Percentiles rank a stretch among this genome's conserved stretches.
Conservation (phyloP, 2,329 filamentous ascomycete genomes). For the Claviceps cyperi region DNA sequence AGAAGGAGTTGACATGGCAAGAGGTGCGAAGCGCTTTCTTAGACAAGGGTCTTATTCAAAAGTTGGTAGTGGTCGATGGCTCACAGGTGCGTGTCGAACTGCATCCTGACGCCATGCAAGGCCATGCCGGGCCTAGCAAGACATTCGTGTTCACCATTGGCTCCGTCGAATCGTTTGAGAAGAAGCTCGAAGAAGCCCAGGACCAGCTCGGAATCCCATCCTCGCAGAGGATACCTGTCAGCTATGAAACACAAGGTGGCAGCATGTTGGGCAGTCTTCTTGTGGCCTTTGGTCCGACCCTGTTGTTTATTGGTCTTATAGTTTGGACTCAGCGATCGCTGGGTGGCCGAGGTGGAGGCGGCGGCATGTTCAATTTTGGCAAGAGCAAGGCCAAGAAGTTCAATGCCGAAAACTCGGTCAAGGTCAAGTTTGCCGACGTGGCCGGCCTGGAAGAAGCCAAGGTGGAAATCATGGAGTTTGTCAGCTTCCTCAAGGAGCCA, state of each 20-base stretch:
- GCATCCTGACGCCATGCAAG: conserved; percentile 53
- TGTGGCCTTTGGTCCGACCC: conserved; percentile 67
- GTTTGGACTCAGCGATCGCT: conserved; percentile 68
- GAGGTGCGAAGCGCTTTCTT: conserved; percentile 88
- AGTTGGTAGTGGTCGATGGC: conserved; percentile 66
- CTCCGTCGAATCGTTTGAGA: conserved; percentile 85
- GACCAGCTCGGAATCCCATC: conserved; percentile 72
- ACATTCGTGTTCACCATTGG: conserved; percentile 88
- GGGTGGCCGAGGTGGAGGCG: conserved; percentile 46
- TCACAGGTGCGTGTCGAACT: conserved; percentile 63
- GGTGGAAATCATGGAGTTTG: conserved; percentile 97
- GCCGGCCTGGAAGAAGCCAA: conserved; percentile 98
- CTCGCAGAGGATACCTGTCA: conserved; percentile 83
- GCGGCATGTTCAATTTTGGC: conserved; percentile 88
- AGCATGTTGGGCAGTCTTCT: conserved; percentile 61
- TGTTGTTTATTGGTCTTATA: conserved; percentile 72
- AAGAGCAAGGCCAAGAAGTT: conserved; percentile 94
- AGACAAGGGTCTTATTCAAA: conserved; percentile 91
- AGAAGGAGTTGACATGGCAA: conserved; percentile 87
- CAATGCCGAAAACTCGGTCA: conserved; percentile 92
- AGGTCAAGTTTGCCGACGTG: conserved; percentile 93
- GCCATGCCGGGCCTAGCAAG: conserved; percentile 19
- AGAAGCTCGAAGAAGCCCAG: conserved; percentile 76
- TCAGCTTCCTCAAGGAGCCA: conserved; percentile 89
- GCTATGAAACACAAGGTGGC: conserved; percentile 60